A percentile compares a stretch with the other conserved stretches of the same genome.
Evolutionary conservation across 345 rosid species (phyloP).

Genomic region (Mallotus nudiflorus): DNA sequence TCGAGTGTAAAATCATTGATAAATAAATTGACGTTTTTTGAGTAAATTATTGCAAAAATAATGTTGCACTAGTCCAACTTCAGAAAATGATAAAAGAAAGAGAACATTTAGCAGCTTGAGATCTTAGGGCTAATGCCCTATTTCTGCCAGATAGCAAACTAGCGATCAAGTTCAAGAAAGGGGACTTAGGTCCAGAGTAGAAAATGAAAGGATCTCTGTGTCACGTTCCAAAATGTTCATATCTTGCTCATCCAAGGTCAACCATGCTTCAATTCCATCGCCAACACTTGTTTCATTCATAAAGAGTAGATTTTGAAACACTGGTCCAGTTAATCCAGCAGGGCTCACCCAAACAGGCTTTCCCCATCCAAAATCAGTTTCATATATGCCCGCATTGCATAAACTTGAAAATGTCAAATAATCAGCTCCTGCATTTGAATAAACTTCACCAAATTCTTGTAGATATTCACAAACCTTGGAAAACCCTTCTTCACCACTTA

Average conservation of each 20-base stretch:
- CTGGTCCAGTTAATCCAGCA: slow-evolving; percentile 1
- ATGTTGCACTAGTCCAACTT: too few relatives aligned
- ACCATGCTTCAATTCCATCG: slow-evolving; percentile 33
- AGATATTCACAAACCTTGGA: slow-evolving; percentile 4
- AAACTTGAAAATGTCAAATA: slow-evolving; percentile 28
- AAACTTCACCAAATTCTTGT: slow-evolving; percentile 7
- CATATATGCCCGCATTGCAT: slow-evolving; percentile 25
- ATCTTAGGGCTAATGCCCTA: too few relatives aligned
- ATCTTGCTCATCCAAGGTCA: slow-evolving; percentile 23
- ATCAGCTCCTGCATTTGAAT: slow-evolving; percentile 6
- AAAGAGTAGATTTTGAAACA: slow-evolving; percentile 16
- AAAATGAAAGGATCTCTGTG: slow-evolving; percentile 11
- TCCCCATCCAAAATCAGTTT: slow-evolving; percentile 38
- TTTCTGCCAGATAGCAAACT: too few relatives aligned
- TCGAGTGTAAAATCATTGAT: too few relatives aligned
- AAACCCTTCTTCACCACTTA: slow-evolving; percentile 19
- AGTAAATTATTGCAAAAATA: too few relatives aligned
- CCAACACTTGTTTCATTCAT: slow-evolving; percentile 8
- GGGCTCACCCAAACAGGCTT: slow-evolving; percentile 31
- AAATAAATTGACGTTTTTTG: too few relatives aligned
- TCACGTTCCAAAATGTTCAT: slow-evolving; percentile 14
- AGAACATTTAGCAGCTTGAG: too few relatives aligned
- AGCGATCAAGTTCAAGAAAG: background rate
- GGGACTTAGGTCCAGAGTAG: slow-evolving; percentile 26
- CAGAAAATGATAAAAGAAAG: too few relatives aligned